Conservation (phyloP, 2,329 filamentous ascomycete species). For the Paramyrothecium roridum region DNA sequence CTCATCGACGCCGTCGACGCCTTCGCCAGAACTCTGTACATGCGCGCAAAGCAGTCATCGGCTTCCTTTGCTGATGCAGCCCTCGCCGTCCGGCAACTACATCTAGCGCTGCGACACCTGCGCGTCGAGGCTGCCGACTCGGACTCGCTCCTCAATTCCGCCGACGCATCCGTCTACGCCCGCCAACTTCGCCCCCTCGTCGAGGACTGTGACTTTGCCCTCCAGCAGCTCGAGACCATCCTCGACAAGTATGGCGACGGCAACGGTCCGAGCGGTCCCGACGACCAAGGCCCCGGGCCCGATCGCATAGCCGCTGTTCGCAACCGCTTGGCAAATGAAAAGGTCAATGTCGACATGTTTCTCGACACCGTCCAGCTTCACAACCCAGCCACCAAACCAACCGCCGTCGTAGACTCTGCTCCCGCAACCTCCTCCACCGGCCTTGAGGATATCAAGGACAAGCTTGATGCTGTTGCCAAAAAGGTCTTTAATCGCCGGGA, state of each 20-base stretch:
- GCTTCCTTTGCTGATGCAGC: slow-evolving; percentile 49
- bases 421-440: slow-evolving; percentile 21
- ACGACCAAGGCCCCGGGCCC: slow-evolving; percentile 28
- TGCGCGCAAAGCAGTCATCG: slow-evolving; percentile 43
- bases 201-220: slow-evolving; percentile 51
- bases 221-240: slow-evolving; percentile 52
- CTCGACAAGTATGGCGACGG: slow-evolving; percentile 43
- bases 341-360: slow-evolving; percentile 51
- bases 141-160: slow-evolving; percentile 50
- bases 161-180: slow-evolving; percentile 35
- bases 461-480: slow-evolving; percentile 55
- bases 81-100: slow-evolving; percentile 47
- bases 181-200: slow-evolving; percentile 50
- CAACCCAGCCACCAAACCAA: slow-evolving; percentile 36
- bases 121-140: slow-evolving; percentile 55
- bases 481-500: slow-evolving; percentile 43
- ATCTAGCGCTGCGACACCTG: slow-evolving; percentile 55
- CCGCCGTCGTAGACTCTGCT: slow-evolving; percentile 28
- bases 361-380: slow-evolving; percentile 56
- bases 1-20: slow-evolving; percentile 55
- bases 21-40: slow-evolving; percentile 53
- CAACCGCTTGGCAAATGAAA: slow-evolving; percentile 48
- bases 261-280: slow-evolving; percentile 5
- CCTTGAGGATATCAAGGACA: slow-evolving; percentile 55
- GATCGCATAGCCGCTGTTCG: slow-evolving; percentile 38